A percentile compares a stretch with the other conserved stretches of the same genome.
phyloP scores from a whole-genome alignment of 257 asterid species.

The Pogostemon cablin region DNA sequence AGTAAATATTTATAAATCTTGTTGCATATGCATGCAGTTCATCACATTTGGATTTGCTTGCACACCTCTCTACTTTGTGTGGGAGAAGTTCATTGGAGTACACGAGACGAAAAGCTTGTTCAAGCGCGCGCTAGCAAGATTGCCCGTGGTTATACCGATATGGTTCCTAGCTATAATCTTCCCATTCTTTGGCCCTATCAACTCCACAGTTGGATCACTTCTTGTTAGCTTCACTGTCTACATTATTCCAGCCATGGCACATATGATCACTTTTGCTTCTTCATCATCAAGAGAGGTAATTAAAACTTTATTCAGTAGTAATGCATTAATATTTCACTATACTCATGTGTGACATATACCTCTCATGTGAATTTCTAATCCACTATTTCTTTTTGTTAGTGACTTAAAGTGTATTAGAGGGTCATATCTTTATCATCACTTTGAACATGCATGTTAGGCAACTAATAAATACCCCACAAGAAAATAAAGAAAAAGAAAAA shows the following conservation, averaged over 20 bases:
- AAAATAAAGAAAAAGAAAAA: too few species aligned
- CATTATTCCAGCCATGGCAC: slow-evolving; percentile 88
- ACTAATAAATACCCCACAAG: slow-evolving; percentile 36
- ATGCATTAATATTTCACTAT: not conserved
- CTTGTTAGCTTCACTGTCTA: slow-evolving; percentile 92
- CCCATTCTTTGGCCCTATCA: slow-evolving; percentile 86
- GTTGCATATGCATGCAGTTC: slow-evolving; percentile 46
- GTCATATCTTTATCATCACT: slow-evolving; percentile 25
- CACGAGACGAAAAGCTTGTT: slow-evolving; percentile 75
- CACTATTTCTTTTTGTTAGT: slow-evolving; percentile 24
- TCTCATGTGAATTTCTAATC: not conserved
- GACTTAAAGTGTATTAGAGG: slow-evolving; percentile 25
- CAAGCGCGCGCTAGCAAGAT: slow-evolving; percentile 68
- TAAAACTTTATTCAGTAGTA: not conserved
- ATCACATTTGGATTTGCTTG: slow-evolving; percentile 90
- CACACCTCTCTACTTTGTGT: slow-evolving; percentile 79
- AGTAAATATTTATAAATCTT: not conserved
- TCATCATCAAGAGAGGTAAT: slow-evolving; percentile 77
- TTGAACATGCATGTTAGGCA: slow-evolving; percentile 41
- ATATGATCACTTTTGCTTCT: slow-evolving; percentile 85
- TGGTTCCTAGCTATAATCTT: slow-evolving; percentile 84
- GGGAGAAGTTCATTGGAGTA: slow-evolving; percentile 81
- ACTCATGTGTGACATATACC: not conserved
- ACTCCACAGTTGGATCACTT: slow-evolving; percentile 84
- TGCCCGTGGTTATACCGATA: slow-evolving; percentile 80